Evolutionary conservation across 2,329 filamentous ascomycete genomes (phyloP).

Genomic region (Diplodia scrobiculata): DNA sequence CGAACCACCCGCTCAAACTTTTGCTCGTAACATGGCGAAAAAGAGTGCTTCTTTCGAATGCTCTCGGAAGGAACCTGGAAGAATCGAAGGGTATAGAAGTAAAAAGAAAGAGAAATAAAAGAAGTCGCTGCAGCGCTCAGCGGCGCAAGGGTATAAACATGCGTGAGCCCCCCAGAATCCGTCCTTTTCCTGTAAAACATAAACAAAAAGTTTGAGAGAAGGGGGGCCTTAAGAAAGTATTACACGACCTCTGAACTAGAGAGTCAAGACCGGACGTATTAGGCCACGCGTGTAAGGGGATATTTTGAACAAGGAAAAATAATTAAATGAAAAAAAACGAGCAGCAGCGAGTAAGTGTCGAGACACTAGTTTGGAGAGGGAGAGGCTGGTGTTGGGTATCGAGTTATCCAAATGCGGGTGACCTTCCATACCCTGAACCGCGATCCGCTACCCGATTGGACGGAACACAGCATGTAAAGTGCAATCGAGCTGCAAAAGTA

Average conservation of each 20-base stretch:
- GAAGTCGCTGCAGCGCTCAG: slow-evolving; percentile 21
- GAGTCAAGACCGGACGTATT: slow-evolving; percentile 25
- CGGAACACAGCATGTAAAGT: slow-evolving; percentile 1
- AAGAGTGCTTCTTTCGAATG: slow-evolving; percentile 18
- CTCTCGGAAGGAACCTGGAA: slow-evolving; percentile 12
- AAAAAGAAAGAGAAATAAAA: background rate
- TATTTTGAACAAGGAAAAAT: slow-evolving; percentile 9
- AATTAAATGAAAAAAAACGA: background rate
- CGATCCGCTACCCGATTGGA: slow-evolving; percentile 7
- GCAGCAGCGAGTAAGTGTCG: slow-evolving; percentile 8
- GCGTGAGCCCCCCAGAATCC: slow-evolving; percentile 21
- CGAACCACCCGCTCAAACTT: background rate
- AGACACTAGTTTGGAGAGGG: slow-evolving; percentile 22
- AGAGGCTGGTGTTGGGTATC: slow-evolving; percentile 17
- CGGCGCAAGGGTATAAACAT: slow-evolving; percentile 27
- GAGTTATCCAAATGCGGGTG: slow-evolving; percentile 23
- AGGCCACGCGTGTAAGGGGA: slow-evolving; percentile 25
- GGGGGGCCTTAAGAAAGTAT: slow-evolving; percentile 20
- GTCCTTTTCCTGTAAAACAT: slow-evolving; percentile 21
- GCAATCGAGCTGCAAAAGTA: slow-evolving; percentile 20
- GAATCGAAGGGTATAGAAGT: slow-evolving; percentile 5
- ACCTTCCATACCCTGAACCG: slow-evolving; percentile 13
- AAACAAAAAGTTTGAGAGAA: slow-evolving; percentile 12
- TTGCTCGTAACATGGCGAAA: slow-evolving; percentile 13
- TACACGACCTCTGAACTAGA: slow-evolving; percentile 23